Conservation (phyloP, 2,329 filamentous ascomycete genomes). For the Beauveria asiatica region DNA sequence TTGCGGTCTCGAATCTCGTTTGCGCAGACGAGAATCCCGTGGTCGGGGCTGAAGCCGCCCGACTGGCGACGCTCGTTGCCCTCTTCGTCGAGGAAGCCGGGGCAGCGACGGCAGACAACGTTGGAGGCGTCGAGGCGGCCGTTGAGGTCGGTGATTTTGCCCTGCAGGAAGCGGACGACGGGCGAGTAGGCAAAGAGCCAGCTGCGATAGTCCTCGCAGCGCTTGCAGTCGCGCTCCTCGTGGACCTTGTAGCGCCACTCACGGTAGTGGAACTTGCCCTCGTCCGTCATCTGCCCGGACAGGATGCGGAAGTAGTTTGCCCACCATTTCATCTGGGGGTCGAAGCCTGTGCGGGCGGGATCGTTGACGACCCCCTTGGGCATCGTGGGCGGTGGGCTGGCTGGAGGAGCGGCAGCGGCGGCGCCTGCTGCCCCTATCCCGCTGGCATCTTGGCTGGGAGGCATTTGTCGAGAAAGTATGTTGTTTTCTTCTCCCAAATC, state of each 20-base stretch:
- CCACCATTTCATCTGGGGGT: constrained; percentile 57
- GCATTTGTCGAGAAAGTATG: neutral
- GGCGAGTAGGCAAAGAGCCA: constrained; percentile 81
- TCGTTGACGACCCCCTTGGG: constrained; percentile 43
- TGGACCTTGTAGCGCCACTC: constrained; percentile 65
- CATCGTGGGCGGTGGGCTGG: neutral
- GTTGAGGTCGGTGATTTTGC: constrained; percentile 72
- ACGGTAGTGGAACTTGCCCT: constrained; percentile 69
- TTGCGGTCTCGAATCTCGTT: constrained; percentile 76
- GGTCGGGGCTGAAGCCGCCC: constrained; percentile 78
- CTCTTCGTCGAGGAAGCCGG: constrained; percentile 44
- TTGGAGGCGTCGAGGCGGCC: constrained; percentile 65
- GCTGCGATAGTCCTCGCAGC: constrained; percentile 73
- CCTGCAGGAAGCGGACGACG: constrained; percentile 74
- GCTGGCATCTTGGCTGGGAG: neutral
- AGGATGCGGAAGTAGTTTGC: constrained; percentile 81
- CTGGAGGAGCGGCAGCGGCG: neutral
- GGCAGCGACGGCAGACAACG: constrained; percentile 75
- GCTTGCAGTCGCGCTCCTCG: constrained; percentile 68
- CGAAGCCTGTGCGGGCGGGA: constrained; percentile 53
- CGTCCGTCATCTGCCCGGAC: constrained; percentile 59
- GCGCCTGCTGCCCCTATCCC: neutral
- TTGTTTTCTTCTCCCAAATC: neutral
- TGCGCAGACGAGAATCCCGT: constrained; percentile 86
- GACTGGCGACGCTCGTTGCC: constrained; percentile 56